Conservation (phyloP, 371 early-diverging fungal genomes). For the Chytridium lagenaria region DNA sequence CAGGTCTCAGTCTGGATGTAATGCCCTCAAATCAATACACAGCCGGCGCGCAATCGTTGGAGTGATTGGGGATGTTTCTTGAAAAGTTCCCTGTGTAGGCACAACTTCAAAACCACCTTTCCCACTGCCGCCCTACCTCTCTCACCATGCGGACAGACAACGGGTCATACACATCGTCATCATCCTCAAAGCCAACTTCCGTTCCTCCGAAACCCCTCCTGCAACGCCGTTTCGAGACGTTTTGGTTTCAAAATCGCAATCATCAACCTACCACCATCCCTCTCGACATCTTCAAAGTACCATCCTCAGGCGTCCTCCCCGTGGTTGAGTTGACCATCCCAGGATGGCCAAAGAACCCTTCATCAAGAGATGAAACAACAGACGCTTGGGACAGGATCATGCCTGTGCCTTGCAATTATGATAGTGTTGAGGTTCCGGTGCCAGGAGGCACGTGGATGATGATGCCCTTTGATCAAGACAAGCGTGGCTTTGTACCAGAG, state of each 20-base stretch:
- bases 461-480: not conserved
- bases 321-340: not conserved
- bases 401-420: not conserved
- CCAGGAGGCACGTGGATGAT: not conserved
- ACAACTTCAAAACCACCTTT: no score
- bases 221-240: not conserved
- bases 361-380: not conserved
- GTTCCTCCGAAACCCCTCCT: not conserved
- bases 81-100: no score
- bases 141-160: no score
- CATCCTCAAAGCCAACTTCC: no score
- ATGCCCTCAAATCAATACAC: no score
- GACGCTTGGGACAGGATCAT: not conserved
- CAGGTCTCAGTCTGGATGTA: no score
- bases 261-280: not conserved
- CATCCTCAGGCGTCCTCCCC: not conserved
- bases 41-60: no score
- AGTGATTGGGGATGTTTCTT: no score
- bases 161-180: no score
- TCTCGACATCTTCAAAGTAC: not conserved
- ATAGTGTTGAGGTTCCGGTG: not conserved
- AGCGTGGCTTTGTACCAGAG: not conserved
- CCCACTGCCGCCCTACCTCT: no score
- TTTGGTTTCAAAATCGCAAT: not conserved
- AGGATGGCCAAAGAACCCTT: not conserved